Conservation (phyloP, 257 asterid species). For the Forsythia suspensa region DNA sequence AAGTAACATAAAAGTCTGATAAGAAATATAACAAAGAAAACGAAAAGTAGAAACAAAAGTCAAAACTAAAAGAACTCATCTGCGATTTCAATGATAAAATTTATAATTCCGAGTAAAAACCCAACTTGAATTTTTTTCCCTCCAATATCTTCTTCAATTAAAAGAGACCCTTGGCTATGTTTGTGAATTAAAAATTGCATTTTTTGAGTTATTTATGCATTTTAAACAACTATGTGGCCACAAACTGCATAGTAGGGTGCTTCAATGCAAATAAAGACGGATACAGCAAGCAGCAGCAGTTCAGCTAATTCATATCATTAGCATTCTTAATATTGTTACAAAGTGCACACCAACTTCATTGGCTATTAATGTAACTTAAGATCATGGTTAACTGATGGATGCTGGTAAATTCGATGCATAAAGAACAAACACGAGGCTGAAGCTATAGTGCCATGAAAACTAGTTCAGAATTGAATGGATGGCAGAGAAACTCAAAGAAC, state of each 20-base stretch:
- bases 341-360: background rate
- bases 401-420: background rate
- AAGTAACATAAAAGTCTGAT: background rate
- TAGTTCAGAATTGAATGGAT: constrained; percentile 3
- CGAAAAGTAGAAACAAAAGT: background rate
- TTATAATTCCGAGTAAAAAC: constrained; percentile 5
- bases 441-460: background rate
- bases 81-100: background rate
- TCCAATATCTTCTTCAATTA: background rate
- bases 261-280: constrained; percentile 1
- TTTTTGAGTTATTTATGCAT: background rate
- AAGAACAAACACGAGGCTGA: background rate
- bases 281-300: constrained; percentile 9
- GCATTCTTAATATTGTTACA: background rate
- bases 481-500: constrained; percentile 9
- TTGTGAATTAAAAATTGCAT: background rate
- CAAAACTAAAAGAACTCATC: background rate
- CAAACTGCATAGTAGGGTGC: background rate
- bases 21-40: background rate
- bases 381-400: constrained; percentile 1
- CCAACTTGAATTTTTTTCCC: background rate
- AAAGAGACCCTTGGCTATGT: background rate
- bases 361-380: background rate
- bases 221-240: background rate
- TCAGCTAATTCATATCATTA: background rate